A percentile compares a stretch with the other conserved stretches of the same genome.
Conservation (phyloP, 2,329 filamentous ascomycete species). For the Dothideomycetes sp. region DNA sequence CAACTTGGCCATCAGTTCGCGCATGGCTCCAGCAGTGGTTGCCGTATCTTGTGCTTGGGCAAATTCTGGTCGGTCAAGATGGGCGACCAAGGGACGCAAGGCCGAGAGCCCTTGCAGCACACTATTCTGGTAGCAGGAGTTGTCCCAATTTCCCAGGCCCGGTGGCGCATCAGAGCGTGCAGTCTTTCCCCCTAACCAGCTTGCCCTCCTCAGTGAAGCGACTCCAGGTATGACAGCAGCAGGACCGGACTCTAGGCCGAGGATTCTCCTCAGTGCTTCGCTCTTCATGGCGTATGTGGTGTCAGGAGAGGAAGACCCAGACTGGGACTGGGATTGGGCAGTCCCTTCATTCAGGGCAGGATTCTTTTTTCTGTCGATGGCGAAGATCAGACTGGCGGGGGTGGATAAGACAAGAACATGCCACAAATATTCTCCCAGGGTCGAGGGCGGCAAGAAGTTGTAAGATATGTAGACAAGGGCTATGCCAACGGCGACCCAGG, state of each 20-base stretch:
- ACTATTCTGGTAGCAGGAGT: slow-evolving; percentile 97
- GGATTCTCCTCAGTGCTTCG: slow-evolving; percentile 27
- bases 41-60: slow-evolving; percentile 26
- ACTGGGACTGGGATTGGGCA: not conserved
- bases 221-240: slow-evolving; percentile 16
- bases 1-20: slow-evolving; percentile 58
- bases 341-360: slow-evolving; percentile 3
- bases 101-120: slow-evolving; percentile 66
- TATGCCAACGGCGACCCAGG: slow-evolving; percentile 17
- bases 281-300: slow-evolving; percentile 29
- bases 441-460: slow-evolving; percentile 25
- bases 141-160: slow-evolving; percentile 84
- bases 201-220: slow-evolving; percentile 9
- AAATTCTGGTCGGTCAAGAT: slow-evolving; percentile 18
- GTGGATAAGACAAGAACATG: slow-evolving; percentile 49
- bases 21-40: slow-evolving; percentile 46
- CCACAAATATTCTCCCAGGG: slow-evolving; percentile 47
- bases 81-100: slow-evolving; percentile 51
- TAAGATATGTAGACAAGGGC: slow-evolving; percentile 25
- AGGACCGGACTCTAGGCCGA: slow-evolving; percentile 31
- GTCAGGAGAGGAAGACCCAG: not conserved
- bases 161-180: slow-evolving; percentile 29
- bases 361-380: slow-evolving; percentile 35
- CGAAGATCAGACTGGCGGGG: slow-evolving; percentile 49
- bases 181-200: slow-evolving; percentile 7